Percentiles rank a stretch among this genome's conserved stretches.
phyloP scores from a whole-genome alignment of 2,329 filamentous ascomycete species.

The Arthroderma uncinatum region DNA sequence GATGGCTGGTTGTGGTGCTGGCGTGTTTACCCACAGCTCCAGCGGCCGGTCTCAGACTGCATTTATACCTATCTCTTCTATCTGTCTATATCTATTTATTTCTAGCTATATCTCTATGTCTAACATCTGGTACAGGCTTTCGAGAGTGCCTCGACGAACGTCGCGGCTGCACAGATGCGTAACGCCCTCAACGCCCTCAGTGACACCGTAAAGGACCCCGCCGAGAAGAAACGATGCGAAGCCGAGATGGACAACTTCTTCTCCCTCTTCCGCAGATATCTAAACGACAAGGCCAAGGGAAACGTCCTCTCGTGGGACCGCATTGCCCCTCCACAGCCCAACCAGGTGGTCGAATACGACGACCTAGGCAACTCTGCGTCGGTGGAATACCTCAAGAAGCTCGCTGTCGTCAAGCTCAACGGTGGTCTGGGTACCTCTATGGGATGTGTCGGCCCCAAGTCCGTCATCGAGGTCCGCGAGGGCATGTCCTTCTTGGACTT shows the following conservation, averaged over 20 bases:
- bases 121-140: constrained; percentile 59
- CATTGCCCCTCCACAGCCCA: constrained; percentile 83
- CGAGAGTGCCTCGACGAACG: constrained; percentile 97
- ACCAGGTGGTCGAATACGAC: constrained; percentile 92
- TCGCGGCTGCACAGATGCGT: constrained; percentile 97
- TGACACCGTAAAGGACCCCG: constrained; percentile 75
- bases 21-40: too few relatives aligned
- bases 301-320: constrained; percentile 93
- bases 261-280: constrained; percentile 90
- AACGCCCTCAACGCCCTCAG: constrained; percentile 88
- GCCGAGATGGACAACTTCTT: constrained; percentile 99
- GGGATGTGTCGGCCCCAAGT: constrained; percentile 98
- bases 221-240: constrained; percentile 72
- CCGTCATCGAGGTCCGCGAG: constrained; percentile 97
- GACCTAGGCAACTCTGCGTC: constrained; percentile 81
- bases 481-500: constrained; percentile 99
- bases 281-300: constrained; percentile 98
- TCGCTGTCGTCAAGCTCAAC: constrained; percentile 97
- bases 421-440: constrained; percentile 98
- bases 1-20: neutral
- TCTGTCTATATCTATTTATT: too few relatives aligned
- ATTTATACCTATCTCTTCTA: too few relatives aligned
- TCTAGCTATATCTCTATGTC: neutral
- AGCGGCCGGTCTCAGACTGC: too few relatives aligned
- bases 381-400: constrained; percentile 89